phyloP scores from a whole-genome alignment of 345 rosid species.

The Aquilaria malaccensis region DNA sequence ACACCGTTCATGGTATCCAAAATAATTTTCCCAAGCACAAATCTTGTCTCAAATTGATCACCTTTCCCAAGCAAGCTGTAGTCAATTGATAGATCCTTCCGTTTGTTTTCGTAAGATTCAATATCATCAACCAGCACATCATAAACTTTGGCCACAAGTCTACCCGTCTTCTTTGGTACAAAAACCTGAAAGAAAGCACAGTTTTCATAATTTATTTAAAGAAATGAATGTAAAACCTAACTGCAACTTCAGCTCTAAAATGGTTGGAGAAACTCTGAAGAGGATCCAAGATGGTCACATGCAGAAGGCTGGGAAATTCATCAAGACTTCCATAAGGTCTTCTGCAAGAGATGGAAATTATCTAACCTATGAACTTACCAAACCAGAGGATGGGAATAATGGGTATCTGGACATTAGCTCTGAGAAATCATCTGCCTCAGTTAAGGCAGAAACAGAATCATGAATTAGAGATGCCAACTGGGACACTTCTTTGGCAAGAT shows the following conservation, averaged over 20 bases:
- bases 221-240: not conserved
- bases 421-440: constrained; percentile 23
- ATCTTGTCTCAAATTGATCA: constrained; percentile 43
- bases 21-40: constrained; percentile 72
- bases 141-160: constrained; percentile 31
- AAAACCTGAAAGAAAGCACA: constrained; percentile 38
- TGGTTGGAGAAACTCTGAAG: too few relatives aligned
- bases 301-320: too few relatives aligned
- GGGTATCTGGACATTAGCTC: constrained; percentile 35
- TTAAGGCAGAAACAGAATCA: constrained; percentile 38
- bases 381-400: constrained; percentile 29
- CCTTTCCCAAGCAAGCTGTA: constrained; percentile 55
- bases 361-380: constrained; percentile 31
- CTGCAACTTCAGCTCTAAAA: too few relatives aligned
- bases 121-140: constrained; percentile 31
- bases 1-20: constrained; percentile 52
- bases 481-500: constrained; percentile 54
- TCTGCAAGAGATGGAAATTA: too few relatives aligned
- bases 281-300: too few relatives aligned
- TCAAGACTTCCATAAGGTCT: too few relatives aligned
- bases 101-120: constrained; percentile 25
- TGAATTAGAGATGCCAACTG: constrained; percentile 41
- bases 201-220: not conserved
- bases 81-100: constrained; percentile 30
- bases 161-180: constrained; percentile 42